Evolutionary conservation across 345 rosid genomes (phyloP).

Genomic region (Nasturtium officinale): DNA sequence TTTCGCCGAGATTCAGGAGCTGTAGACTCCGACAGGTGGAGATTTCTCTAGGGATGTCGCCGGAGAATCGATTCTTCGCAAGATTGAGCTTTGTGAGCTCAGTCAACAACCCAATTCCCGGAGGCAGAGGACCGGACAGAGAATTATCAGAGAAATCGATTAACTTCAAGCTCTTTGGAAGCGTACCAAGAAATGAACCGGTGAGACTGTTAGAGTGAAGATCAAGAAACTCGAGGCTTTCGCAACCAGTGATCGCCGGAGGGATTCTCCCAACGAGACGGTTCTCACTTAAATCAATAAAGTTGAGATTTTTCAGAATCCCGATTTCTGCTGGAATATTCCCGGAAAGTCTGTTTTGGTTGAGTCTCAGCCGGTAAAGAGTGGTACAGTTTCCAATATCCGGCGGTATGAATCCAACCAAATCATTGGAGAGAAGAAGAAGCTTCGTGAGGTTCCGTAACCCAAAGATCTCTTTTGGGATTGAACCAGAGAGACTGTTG

Average conservation of each 20-base stretch:
- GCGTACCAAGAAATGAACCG: constrained; percentile 60
- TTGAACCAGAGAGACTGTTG: constrained; percentile 69
- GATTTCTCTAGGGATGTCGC: constrained; percentile 64
- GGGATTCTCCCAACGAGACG: constrained; percentile 65
- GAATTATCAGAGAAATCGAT: constrained; percentile 70
- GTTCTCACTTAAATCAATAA: constrained; percentile 74
- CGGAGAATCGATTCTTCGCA: constrained; percentile 60
- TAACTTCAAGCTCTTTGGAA: constrained; percentile 45
- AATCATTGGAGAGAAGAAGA: constrained; percentile 71
- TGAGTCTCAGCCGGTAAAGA: constrained; percentile 72
- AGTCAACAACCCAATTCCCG: constrained; percentile 59
- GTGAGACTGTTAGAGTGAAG: constrained; percentile 73
- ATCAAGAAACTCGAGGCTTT: constrained; percentile 72
- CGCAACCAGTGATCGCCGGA: constrained; percentile 61
- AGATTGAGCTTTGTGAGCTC: constrained; percentile 77
- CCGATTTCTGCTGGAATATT: constrained; percentile 63
- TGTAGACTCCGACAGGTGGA: constrained; percentile 73
- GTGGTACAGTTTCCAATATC: constrained; percentile 72
- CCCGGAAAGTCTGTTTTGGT: constrained; percentile 58
- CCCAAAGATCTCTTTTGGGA: constrained; percentile 67
- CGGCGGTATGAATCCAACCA: constrained; percentile 63
- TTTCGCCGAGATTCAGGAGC: constrained; percentile 71
- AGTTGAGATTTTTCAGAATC: constrained; percentile 59
- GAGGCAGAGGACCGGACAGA: constrained; percentile 58
- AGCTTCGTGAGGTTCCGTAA: constrained; percentile 76